Percentiles rank a stretch among this genome's conserved stretches.
These are phyloP conservation scores for Leersia perrieri DNA, from an alignment of 176 grass and related monocot genomes.

Conservation along the genomic window DNA sequence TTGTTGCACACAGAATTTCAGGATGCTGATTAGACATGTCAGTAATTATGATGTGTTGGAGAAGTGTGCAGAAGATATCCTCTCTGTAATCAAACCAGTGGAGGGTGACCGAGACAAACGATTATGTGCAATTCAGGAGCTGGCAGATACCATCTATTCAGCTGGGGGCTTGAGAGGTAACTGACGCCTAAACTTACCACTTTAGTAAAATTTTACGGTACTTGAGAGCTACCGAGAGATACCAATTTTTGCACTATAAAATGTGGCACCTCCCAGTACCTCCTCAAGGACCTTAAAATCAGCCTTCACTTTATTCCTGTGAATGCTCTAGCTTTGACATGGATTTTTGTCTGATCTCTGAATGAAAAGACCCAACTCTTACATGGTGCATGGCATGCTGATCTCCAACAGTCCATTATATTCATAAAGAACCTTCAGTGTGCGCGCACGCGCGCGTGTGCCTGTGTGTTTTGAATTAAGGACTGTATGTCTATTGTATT, in stretches of 20 bases:
- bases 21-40: constrained; percentile 4
- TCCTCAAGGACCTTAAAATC: too few species aligned
- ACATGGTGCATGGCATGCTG: neutral
- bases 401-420: neutral
- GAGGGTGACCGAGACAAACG: constrained; percentile 51
- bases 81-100: constrained; percentile 60
- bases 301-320: too few species aligned
- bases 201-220: too few species aligned
- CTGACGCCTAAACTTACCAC: neutral
- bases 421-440: neutral
- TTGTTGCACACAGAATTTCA: constrained; percentile 37
- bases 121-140: constrained; percentile 54
- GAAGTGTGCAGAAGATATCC: constrained; percentile 56
- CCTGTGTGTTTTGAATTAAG: too few species aligned
- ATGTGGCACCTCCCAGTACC: too few species aligned
- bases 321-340: too few species aligned
- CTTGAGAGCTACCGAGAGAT: too few species aligned
- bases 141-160: constrained; percentile 45
- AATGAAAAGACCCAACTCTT: too few species aligned
- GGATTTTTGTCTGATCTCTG: too few species aligned
- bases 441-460: too few species aligned
- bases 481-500: too few species aligned
- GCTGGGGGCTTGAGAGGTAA: constrained; percentile 48
- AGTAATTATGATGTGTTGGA: constrained; percentile 35
- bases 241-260: too few species aligned